A percentile compares a stretch with the other conserved stretches of the same genome.
These are phyloP conservation scores for Corylus americana DNA, from an alignment of 306 rosid species.

Conservation along the genomic window DNA sequence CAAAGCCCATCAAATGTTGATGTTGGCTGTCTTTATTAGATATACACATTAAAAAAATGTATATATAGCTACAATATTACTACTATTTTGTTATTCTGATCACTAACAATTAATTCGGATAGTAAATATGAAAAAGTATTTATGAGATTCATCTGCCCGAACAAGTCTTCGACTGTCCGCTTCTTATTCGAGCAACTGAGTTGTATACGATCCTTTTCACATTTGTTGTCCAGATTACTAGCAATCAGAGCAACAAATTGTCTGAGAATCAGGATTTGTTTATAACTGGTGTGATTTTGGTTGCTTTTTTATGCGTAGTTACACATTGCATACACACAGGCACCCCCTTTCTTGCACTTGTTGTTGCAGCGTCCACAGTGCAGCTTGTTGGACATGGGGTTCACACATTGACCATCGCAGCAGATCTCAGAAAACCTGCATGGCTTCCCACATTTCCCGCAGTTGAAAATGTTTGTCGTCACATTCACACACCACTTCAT, in stretches of 20 bases:
- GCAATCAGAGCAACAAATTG: too few relatives aligned
- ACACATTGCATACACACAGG: constrained; percentile 64
- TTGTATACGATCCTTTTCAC: too few relatives aligned
- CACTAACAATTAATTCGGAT: too few relatives aligned
- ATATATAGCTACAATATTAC: too few relatives aligned
- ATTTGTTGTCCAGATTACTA: too few relatives aligned
- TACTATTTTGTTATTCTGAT: too few relatives aligned
- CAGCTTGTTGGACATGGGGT: constrained; percentile 36
- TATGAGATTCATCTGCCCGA: too few relatives aligned
- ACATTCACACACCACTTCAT: constrained; percentile 49
- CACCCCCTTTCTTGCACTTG: constrained; percentile 41
- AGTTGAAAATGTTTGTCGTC: constrained; percentile 41
- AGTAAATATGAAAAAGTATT: too few relatives aligned
- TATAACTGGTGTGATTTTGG: background rate
- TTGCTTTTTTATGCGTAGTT: constrained; percentile 48
- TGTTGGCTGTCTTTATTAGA: background rate
- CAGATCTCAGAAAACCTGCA: constrained; percentile 54
- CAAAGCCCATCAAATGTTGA: background rate
- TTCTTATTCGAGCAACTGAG: too few relatives aligned
- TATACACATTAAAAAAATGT: too few relatives aligned
- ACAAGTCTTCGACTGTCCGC: too few relatives aligned
- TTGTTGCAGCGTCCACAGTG: constrained; percentile 70
- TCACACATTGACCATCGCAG: constrained; percentile 63
- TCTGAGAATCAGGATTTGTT: background rate
- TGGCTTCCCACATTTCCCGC: constrained; percentile 69